A percentile compares a stretch with the other conserved stretches of the same genome.
Evolutionary conservation across 139 green algal species (phyloP).

Genomic region (Chlorella sorokiniana): DNA sequence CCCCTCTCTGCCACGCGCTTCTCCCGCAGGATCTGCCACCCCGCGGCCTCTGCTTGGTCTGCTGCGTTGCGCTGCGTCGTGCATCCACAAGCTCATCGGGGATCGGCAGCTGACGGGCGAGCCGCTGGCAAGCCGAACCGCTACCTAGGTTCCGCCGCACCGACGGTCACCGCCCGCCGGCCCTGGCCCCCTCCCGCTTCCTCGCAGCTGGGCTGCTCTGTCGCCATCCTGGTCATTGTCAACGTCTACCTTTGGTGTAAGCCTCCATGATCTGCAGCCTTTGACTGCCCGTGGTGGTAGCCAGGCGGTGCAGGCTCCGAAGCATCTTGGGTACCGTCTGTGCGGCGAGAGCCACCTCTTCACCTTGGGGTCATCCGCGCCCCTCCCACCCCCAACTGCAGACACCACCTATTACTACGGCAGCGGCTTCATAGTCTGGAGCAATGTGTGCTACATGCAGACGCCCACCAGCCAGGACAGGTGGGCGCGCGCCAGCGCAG

Average conservation of each 20-base stretch:
- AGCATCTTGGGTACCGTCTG: background rate
- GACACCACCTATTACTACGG: background rate
- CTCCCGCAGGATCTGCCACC: no score
- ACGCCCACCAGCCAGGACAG: background rate
- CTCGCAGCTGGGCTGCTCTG: background rate
- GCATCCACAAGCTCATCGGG: no score
- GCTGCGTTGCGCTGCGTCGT: background rate
- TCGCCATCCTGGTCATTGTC: slow-evolving; percentile 23
- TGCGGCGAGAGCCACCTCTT: background rate
- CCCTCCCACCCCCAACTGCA: background rate
- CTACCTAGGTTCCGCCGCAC: no score
- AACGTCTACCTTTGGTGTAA: slow-evolving; percentile 4
- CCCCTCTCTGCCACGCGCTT: no score
- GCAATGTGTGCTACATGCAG: slow-evolving; percentile 24
- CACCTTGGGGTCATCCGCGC: background rate
- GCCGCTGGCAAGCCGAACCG: no score
- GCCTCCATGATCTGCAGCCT: background rate
- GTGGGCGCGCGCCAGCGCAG: background rate
- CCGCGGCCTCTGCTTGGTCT: background rate
- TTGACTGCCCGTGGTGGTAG: background rate
- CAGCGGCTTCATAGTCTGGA: background rate
- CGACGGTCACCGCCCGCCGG: no score
- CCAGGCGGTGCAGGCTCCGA: background rate
- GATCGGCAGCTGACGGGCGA: no score
- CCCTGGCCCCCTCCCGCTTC: background rate